Percentiles rank a stretch among this genome's conserved stretches.
Evolutionary conservation across 805 yeast species (phyloP).

Genomic region (Candida awuae): DNA sequence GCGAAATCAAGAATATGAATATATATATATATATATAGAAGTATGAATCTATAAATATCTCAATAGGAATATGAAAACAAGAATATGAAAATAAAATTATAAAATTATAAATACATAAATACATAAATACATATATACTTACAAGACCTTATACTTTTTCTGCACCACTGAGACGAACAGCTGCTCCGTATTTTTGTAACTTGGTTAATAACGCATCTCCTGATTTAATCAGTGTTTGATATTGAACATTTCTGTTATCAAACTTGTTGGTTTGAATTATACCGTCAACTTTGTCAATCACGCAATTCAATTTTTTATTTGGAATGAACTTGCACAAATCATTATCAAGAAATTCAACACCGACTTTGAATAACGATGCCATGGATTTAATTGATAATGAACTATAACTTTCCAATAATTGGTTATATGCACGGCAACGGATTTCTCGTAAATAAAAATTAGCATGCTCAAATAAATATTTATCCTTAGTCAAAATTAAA

Average conservation of each 20-base stretch:
- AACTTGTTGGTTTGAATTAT: slow-evolving; percentile 94
- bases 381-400: slow-evolving; percentile 82
- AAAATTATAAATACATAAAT: neutral
- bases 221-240: slow-evolving; percentile 77
- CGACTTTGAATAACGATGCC: slow-evolving; percentile 92
- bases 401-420: slow-evolving; percentile 88
- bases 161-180: slow-evolving; percentile 90
- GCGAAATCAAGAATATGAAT: too few species aligned
- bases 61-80: neutral
- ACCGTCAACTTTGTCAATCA: slow-evolving; percentile 91
- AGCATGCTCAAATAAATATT: slow-evolving; percentile 68
- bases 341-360: slow-evolving; percentile 73
- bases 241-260: slow-evolving; percentile 91
- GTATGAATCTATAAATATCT: neutral
- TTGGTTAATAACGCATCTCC: slow-evolving; percentile 91
- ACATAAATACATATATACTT: neutral
- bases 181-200: slow-evolving; percentile 94
- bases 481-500: slow-evolving; percentile 53
- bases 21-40: neutral
- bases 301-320: slow-evolving; percentile 87
- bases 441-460: slow-evolving; percentile 83
- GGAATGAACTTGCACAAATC: slow-evolving; percentile 90
- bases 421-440: slow-evolving; percentile 92
- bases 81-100: neutral
- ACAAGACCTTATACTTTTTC: slow-evolving; percentile 42